Conservation (phyloP, 208 protist species). For the Trypanosoma theileri region DNA sequence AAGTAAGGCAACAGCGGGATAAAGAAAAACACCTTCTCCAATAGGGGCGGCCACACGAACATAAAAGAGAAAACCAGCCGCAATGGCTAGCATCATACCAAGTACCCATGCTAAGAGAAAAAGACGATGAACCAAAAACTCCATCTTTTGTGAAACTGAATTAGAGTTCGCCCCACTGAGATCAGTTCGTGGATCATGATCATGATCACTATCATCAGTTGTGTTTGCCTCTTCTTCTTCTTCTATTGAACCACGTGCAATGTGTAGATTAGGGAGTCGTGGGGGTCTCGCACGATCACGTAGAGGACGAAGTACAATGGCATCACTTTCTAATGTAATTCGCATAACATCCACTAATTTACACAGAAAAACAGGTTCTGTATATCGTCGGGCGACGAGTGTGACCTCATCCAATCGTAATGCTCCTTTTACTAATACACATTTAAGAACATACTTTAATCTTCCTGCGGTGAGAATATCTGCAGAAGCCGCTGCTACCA, state of each 20-base stretch:
- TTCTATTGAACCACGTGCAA: conserved; percentile 33
- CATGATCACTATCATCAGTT: conserved; percentile 81
- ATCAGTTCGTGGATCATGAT: conserved; percentile 66
- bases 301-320: conserved; percentile 77
- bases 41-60: conserved; percentile 36
- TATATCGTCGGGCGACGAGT: conserved; percentile 54
- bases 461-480: conserved; percentile 36
- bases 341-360: conserved; percentile 85
- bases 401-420: conserved; percentile 73
- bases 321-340: conserved; percentile 64
- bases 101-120: conserved; percentile 70
- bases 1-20: conserved; percentile 72
- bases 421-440: conserved; percentile 58
- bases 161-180: conserved; percentile 66
- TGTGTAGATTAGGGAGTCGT: conserved; percentile 59
- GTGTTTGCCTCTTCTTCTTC: conserved; percentile 65
- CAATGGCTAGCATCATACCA: conserved; percentile 49
- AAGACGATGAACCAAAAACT: conserved; percentile 80
- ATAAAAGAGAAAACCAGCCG: conserved; percentile 52
- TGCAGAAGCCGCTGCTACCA: conserved; percentile 68
- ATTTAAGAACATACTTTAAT: conserved; percentile 79
- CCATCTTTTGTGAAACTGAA: conserved; percentile 83
- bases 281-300: conserved; percentile 65
- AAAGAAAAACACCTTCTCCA: conserved; percentile 62
- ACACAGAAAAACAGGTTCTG: conserved; percentile 69